These are phyloP conservation scores for Cinnamomum chago DNA, from an alignment of 164 flowering plant genomes.

Conservation along the genomic window DNA sequence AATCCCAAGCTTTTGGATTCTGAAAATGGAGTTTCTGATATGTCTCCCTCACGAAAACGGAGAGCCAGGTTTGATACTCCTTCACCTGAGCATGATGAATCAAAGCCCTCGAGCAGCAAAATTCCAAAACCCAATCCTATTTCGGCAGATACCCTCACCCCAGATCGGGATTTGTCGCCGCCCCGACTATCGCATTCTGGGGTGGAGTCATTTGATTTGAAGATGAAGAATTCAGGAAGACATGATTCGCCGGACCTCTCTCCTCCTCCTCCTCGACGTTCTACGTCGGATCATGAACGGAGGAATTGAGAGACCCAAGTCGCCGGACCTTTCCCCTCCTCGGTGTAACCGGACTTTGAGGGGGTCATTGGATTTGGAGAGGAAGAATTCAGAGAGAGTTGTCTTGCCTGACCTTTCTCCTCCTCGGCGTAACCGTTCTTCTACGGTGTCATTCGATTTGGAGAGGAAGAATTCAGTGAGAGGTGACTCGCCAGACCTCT, in stretches of 20 bases:
- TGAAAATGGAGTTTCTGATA: constrained; percentile 16
- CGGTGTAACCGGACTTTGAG: neutral
- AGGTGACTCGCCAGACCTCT: constrained; percentile 12
- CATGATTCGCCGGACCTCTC: constrained; percentile 22
- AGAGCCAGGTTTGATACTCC: constrained; percentile 15
- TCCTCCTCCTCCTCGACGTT: constrained; percentile 13
- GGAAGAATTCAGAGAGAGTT: constrained; percentile 16
- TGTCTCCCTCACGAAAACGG: constrained; percentile 31
- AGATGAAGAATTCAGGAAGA: constrained; percentile 15
- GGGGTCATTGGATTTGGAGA: too few species aligned
- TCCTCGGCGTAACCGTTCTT: constrained; percentile 11
- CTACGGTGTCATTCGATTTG: constrained; percentile 2
- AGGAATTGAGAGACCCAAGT: neutral
- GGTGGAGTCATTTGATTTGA: neutral
- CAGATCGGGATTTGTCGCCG: constrained; percentile 18
- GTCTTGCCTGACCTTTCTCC: constrained; percentile 8
- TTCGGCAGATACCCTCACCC: too few species aligned
- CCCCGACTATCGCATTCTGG: neutral
- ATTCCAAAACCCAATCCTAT: neutral
- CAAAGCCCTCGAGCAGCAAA: neutral
- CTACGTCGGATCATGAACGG: neutral
- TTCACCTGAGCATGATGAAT: constrained; percentile 17
- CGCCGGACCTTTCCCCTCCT: constrained; percentile 26
- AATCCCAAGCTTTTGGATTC: constrained; percentile 12
- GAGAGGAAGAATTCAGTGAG: constrained; percentile 24